These are phyloP conservation scores for Lentinula detonsa DNA, from an alignment of 768 basidiomycete genomes.

Conservation along the genomic window DNA sequence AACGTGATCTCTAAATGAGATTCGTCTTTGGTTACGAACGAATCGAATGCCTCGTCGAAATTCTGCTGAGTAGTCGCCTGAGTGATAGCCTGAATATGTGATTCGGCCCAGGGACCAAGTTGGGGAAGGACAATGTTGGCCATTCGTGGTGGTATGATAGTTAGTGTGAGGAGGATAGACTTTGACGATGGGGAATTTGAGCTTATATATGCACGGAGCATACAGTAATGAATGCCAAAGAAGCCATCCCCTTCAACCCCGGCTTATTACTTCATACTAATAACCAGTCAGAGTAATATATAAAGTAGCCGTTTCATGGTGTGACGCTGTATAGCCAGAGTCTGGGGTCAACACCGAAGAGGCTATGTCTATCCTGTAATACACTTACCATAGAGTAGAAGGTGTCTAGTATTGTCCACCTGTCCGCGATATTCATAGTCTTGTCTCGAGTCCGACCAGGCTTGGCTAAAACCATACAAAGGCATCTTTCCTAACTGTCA, in stretches of 20 bases:
- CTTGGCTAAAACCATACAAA: too few species aligned
- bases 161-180: neutral
- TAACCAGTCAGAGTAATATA: too few species aligned
- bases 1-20: conserved; percentile 25
- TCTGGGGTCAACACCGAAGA: too few species aligned
- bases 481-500: too few species aligned
- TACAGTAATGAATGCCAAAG: neutral
- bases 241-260: neutral
- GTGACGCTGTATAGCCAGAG: too few species aligned
- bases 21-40: conserved; percentile 26
- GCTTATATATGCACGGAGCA: neutral
- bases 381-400: too few species aligned
- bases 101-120: conserved; percentile 36
- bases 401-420: too few species aligned
- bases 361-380: too few species aligned
- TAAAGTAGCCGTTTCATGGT: too few species aligned
- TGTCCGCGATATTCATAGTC: too few species aligned
- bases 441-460: too few species aligned
- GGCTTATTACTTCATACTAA: neutral
- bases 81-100: conserved; percentile 30
- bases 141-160: neutral
- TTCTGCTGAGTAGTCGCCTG: conserved; percentile 26
- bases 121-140: conserved; percentile 26
- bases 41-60: conserved; percentile 33
- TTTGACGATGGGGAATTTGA: too few species aligned